Evolutionary conservation across 805 yeast species (phyloP).

Genomic region (Zygoascus bituminiphila): DNA sequence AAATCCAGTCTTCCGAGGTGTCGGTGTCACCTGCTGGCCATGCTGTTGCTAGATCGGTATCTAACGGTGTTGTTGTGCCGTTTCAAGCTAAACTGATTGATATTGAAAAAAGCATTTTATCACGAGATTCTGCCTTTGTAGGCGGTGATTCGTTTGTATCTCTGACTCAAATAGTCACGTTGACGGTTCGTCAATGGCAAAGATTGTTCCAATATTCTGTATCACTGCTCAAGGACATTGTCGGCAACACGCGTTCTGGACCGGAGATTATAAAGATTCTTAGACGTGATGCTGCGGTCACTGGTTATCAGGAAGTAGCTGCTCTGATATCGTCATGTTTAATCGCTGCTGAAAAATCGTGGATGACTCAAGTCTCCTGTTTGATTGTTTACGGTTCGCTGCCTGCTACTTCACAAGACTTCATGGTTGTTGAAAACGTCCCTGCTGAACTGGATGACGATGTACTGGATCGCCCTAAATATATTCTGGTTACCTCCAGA

Average conservation of each 20-base stretch:
- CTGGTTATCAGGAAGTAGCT: slow-evolving; percentile 11
- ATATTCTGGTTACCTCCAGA: slow-evolving; percentile 1
- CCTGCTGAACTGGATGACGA: slow-evolving; percentile 1
- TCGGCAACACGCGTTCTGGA: slow-evolving; percentile 1
- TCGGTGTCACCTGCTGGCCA: slow-evolving; percentile 6
- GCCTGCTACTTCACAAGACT: slow-evolving; percentile 7
- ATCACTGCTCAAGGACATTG: slow-evolving; percentile 9
- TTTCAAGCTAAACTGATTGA: slow-evolving; percentile 10
- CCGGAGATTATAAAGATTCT: slow-evolving; percentile 11
- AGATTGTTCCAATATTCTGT: slow-evolving; percentile 12
- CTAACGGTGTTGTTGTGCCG: slow-evolving; percentile 6
- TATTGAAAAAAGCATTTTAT: slow-evolving; percentile 14
- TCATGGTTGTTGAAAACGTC: slow-evolving; percentile 12
- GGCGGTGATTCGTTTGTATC: slow-evolving; percentile 15
- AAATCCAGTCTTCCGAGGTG: background rate
- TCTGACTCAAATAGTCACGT: slow-evolving; percentile 10
- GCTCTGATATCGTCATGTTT: slow-evolving; percentile 11
- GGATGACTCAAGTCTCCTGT: slow-evolving; percentile 16
- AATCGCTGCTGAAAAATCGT: slow-evolving; percentile 12
- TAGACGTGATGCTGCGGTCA: slow-evolving; percentile 7
- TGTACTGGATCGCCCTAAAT: background rate
- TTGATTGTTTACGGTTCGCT: slow-evolving; percentile 20
- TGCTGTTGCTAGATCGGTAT: slow-evolving; percentile 8
- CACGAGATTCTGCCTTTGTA: slow-evolving; percentile 13
- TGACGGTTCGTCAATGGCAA: slow-evolving; percentile 17